These are phyloP conservation scores for Tothia fuscella DNA, from an alignment of 2,329 filamentous ascomycete genomes.

Conservation along the genomic window DNA sequence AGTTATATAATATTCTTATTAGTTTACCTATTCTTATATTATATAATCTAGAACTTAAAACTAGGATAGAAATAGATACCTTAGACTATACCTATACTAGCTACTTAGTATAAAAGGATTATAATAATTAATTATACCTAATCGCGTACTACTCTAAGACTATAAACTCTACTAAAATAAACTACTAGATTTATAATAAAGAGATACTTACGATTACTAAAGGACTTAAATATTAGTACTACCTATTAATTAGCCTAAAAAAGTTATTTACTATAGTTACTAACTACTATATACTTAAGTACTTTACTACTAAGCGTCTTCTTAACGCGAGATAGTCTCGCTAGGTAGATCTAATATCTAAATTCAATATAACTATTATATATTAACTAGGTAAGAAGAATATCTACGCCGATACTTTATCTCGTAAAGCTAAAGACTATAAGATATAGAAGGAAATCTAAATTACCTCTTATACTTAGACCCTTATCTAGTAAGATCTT, in stretches of 20 bases:
- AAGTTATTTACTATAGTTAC: constrained; percentile 15
- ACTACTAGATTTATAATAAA: constrained; percentile 26
- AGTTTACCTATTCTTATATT: constrained; percentile 13
- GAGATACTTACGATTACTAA: constrained; percentile 24
- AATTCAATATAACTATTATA: constrained; percentile 17
- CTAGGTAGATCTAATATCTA: constrained; percentile 16
- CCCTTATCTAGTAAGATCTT: too few relatives aligned
- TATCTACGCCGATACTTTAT: not conserved
- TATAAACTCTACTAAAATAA: constrained; percentile 16
- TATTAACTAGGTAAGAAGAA: constrained; percentile 14
- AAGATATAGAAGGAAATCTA: not conserved
- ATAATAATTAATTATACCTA: constrained; percentile 11
- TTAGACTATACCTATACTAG: constrained; percentile 12
- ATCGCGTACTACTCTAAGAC: constrained; percentile 18
- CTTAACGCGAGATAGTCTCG: constrained; percentile 15
- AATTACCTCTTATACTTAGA: too few relatives aligned
- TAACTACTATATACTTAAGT: constrained; percentile 20
- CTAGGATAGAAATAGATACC: constrained; percentile 17
- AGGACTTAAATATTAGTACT: constrained; percentile 17
- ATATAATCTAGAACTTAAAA: constrained; percentile 14
- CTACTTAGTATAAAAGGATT: constrained; percentile 12
- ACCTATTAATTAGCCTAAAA: constrained; percentile 13
- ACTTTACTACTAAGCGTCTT: constrained; percentile 17
- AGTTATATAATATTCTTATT: constrained; percentile 14
- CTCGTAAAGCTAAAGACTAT: not conserved